These are phyloP conservation scores for Aureobasidium melanogenum DNA, from an alignment of 2,329 filamentous ascomycete genomes.

Conservation along the genomic window DNA sequence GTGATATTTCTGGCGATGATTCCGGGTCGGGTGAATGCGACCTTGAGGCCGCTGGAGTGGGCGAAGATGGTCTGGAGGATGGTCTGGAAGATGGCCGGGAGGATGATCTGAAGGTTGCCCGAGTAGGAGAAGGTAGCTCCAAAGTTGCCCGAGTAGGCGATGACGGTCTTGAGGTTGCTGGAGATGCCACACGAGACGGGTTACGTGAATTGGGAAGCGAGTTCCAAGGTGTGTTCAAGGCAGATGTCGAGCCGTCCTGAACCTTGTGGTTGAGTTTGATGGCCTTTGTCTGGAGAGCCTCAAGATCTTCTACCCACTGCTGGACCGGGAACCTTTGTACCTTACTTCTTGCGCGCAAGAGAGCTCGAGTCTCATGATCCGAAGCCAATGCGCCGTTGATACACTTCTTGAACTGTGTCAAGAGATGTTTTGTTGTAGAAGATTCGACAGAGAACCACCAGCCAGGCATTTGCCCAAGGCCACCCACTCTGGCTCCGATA, in stretches of 20 bases:
- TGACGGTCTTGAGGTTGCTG: conserved; percentile 17
- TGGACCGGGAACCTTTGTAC: conserved; percentile 59
- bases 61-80: conserved; percentile 17
- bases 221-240: conserved; percentile 22
- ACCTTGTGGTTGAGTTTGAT: conserved; percentile 48
- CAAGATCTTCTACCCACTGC: conserved; percentile 57
- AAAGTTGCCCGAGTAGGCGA: conserved; percentile 21
- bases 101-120: conserved; percentile 20
- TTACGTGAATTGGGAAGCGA: conserved; percentile 34
- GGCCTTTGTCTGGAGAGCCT: conserved; percentile 51
- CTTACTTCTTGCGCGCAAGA: conserved; percentile 56
- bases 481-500: conserved; percentile 57
- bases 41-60: background rate
- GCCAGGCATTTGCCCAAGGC: background rate
- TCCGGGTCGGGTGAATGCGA: conserved; percentile 22
- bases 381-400: conserved; percentile 53
- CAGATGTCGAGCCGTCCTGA: conserved; percentile 25
- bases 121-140: conserved; percentile 22
- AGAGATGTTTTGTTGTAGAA: conserved; percentile 52
- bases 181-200: conserved; percentile 31
- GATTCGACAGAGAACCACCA: background rate
- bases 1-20: conserved; percentile 22
- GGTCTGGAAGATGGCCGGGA: conserved; percentile 24
- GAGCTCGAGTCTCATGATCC: conserved; percentile 44
- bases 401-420: conserved; percentile 56